Evolutionary conservation across 352 stramenopile species (phyloP).

Genomic region (Poterioochromonas sp.): DNA sequence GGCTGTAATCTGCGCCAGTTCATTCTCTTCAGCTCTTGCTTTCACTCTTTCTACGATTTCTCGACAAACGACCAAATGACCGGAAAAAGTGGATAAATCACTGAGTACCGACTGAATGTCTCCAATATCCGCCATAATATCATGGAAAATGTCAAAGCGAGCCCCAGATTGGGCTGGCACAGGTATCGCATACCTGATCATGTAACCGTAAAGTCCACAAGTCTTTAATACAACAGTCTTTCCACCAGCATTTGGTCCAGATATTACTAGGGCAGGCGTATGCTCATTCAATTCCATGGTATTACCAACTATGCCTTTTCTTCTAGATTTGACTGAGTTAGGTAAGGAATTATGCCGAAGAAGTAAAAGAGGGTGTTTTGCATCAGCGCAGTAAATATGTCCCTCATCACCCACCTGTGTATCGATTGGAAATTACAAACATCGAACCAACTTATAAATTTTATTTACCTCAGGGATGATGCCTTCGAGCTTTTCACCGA

Average conservation of each 20-base stretch:
- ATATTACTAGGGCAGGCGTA: conserved; percentile 54
- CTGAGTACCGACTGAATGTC: conserved; percentile 60
- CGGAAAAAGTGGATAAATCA: conserved; percentile 65
- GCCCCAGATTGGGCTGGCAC: conserved; percentile 46
- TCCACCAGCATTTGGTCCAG: conserved; percentile 59
- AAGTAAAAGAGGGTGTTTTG: conserved; percentile 59
- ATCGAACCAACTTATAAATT: not conserved
- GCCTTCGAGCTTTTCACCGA: conserved; percentile 49
- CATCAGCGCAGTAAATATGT: conserved; percentile 49
- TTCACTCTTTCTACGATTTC: conserved; percentile 14
- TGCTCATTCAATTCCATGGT: conserved; percentile 47
- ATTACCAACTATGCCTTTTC: conserved; percentile 57
- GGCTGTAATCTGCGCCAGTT: not conserved
- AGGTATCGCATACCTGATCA: conserved; percentile 57
- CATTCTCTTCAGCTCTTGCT: not conserved
- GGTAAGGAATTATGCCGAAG: conserved; percentile 43
- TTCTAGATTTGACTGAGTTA: not conserved
- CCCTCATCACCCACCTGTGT: conserved; percentile 46
- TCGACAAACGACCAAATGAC: conserved; percentile 49
- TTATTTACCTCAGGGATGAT: conserved; percentile 48
- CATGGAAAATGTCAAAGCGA: conserved; percentile 55
- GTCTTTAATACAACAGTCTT: conserved; percentile 68
- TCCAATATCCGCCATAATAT: conserved; percentile 60
- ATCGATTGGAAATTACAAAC: no score
- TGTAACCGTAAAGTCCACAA: conserved; percentile 54